Percentiles rank a stretch among this genome's conserved stretches.
Evolutionary conservation across 805 yeast genomes (phyloP).

Genomic region (Zygosaccharomyces bisporus): DNA sequence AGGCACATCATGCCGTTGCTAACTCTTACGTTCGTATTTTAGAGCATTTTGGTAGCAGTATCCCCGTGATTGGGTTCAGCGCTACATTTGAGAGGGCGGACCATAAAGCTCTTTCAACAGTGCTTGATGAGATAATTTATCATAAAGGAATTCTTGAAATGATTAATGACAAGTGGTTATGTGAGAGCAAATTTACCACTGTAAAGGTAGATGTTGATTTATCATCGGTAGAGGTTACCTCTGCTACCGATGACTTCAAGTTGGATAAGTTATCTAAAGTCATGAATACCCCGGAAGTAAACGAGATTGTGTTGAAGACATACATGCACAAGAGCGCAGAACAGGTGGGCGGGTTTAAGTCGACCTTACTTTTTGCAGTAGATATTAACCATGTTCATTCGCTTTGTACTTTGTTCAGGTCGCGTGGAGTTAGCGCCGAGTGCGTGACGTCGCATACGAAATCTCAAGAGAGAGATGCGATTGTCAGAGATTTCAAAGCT

Average conservation of each 20-base stretch:
- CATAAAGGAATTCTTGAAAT: constrained; percentile 62
- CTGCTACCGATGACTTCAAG: constrained; percentile 46
- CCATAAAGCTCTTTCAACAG: constrained; percentile 50
- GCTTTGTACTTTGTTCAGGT: constrained; percentile 50
- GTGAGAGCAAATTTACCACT: constrained; percentile 62
- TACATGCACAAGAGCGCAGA: constrained; percentile 45
- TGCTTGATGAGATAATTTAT: constrained; percentile 71
- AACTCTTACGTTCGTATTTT: constrained; percentile 57
- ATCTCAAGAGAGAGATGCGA: constrained; percentile 45
- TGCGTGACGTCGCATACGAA: constrained; percentile 67
- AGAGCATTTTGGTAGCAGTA: constrained; percentile 46
- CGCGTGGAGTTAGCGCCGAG: constrained; percentile 63
- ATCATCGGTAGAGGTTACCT: constrained; percentile 31
- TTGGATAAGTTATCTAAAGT: constrained; percentile 47
- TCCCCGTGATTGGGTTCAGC: constrained; percentile 73
- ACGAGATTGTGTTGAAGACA: constrained; percentile 52
- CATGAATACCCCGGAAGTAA: constrained; percentile 53
- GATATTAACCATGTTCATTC: constrained; percentile 62
- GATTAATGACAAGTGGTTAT: constrained; percentile 65
- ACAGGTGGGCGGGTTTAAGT: constrained; percentile 37
- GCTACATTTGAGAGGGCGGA: constrained; percentile 86
- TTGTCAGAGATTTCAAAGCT: constrained; percentile 53
- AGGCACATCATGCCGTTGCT: constrained; percentile 90
- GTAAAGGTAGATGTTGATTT: constrained; percentile 49
- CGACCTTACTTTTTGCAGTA: constrained; percentile 76